Conservation (phyloP, 2,329 filamentous ascomycete genomes). For the Trichothecium sympodiale region DNA sequence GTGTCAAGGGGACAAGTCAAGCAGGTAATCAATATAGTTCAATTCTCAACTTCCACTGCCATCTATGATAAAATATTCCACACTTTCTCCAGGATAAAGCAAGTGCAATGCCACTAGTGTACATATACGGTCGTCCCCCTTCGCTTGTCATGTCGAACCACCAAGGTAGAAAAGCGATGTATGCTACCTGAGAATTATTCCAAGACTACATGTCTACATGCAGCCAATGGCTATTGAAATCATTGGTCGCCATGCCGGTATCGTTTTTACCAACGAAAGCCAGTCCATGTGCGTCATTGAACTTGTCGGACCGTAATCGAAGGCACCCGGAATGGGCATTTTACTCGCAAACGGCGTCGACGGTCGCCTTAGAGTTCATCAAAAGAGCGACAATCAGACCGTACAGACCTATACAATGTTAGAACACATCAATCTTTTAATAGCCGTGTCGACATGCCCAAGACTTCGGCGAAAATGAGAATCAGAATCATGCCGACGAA, state of each 20-base stretch:
- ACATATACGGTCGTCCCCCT: slow-evolving; percentile 25
- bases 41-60: slow-evolving; percentile 28
- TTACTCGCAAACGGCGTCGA: slow-evolving; percentile 49
- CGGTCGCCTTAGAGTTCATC: slow-evolving; percentile 90
- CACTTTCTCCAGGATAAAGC: slow-evolving; percentile 7
- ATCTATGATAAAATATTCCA: slow-evolving; percentile 36
- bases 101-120: slow-evolving; percentile 32
- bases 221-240: slow-evolving; percentile 1
- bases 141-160: background rate
- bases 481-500: slow-evolving; percentile 98
- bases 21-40: slow-evolving; percentile 23
- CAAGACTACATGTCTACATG: background rate
- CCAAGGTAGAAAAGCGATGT: background rate
- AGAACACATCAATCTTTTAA: background rate
- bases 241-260: background rate
- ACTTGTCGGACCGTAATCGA: too few relatives aligned
- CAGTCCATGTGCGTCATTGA: slow-evolving; percentile 1
- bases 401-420: slow-evolving; percentile 66
- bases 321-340: slow-evolving; percentile 3
- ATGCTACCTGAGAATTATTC: background rate
- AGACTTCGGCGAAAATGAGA: slow-evolving; percentile 98
- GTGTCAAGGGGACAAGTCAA: too few relatives aligned
- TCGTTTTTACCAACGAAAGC: background rate
- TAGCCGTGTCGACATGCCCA: slow-evolving; percentile 52
- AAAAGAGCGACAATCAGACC: slow-evolving; percentile 96